Conservation (phyloP, 1,284 basidiomycete genomes). For the Peniophora sp. region DNA sequence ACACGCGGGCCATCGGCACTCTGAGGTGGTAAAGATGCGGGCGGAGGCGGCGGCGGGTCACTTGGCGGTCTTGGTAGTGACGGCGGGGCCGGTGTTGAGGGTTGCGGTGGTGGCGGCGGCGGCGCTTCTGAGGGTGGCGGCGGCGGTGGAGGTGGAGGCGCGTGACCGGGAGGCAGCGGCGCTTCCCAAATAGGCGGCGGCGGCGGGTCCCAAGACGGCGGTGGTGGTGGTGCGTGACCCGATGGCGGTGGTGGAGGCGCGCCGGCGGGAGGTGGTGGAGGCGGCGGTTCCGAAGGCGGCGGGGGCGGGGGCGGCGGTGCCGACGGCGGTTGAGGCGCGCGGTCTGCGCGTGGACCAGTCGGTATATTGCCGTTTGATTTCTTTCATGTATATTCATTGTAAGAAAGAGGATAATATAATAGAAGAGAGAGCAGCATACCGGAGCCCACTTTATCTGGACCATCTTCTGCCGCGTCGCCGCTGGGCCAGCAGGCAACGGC, state of each 20-base stretch:
- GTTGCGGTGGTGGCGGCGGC: conserved; percentile 16
- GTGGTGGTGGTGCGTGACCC: conserved; percentile 6
- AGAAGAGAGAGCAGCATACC: conserved; percentile 20
- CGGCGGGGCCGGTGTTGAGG: conserved; percentile 14
- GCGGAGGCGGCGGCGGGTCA: conserved; percentile 9
- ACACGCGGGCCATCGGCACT: not conserved
- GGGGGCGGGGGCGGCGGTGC: conserved; percentile 3
- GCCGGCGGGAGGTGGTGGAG: conserved; percentile 7
- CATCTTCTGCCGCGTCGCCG: conserved; percentile 20
- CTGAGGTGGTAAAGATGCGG: not conserved
- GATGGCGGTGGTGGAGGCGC: conserved; percentile 8
- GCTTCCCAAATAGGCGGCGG: conserved; percentile 13
- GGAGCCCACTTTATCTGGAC: conserved; percentile 13
- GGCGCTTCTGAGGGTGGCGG: conserved; percentile 15
- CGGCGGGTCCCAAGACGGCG: conserved; percentile 11
- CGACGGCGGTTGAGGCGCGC: not conserved
- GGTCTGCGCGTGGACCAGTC: no score
- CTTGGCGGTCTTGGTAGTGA: conserved; percentile 13
- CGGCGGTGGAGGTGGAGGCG: conserved; percentile 14
- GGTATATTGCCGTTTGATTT: no score
- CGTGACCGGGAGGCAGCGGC: conserved; percentile 16
- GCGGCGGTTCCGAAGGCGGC: conserved; percentile 6
- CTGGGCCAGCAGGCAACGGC: conserved; percentile 19
- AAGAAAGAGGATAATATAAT: conserved; percentile 3
- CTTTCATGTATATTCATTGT: conserved; percentile 1